Evolutionary conservation across 2,329 filamentous ascomycete genomes (phyloP).

Genomic region (Beauveria caledonica): DNA sequence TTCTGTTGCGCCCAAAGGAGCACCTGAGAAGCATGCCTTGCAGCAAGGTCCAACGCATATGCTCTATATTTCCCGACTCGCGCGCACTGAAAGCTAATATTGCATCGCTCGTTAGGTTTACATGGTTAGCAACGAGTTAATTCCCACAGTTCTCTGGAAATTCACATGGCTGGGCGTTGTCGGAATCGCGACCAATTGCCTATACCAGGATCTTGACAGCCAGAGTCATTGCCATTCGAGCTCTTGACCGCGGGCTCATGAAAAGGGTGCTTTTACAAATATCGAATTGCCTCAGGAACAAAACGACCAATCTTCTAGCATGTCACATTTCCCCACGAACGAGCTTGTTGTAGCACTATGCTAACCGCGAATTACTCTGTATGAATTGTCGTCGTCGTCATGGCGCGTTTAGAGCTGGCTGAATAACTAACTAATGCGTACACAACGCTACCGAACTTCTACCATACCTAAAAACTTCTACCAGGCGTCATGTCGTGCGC

Average conservation of each 20-base stretch:
- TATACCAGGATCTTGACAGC: background rate
- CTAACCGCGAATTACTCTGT: background rate
- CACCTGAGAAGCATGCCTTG: background rate
- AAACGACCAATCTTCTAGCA: background rate
- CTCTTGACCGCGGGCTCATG: too few relatives aligned
- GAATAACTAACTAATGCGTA: conserved; percentile 4
- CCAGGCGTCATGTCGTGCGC: background rate
- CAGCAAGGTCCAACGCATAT: background rate
- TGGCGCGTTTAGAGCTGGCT: background rate
- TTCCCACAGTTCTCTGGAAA: background rate
- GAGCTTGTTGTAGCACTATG: background rate
- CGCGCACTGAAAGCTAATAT: background rate
- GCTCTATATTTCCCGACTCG: background rate
- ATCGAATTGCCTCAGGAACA: too few relatives aligned
- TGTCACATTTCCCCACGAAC: background rate
- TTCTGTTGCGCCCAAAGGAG: background rate
- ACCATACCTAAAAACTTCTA: background rate
- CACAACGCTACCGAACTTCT: background rate
- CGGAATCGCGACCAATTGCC: background rate
- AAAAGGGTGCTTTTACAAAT: background rate
- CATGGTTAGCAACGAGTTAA: background rate
- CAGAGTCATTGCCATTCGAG: background rate
- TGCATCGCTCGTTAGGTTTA: background rate
- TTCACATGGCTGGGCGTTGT: background rate
- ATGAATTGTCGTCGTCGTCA: background rate